Conservation (phyloP, 2,329 filamentous ascomycete genomes). For the Plenodomus lindquistii region DNA sequence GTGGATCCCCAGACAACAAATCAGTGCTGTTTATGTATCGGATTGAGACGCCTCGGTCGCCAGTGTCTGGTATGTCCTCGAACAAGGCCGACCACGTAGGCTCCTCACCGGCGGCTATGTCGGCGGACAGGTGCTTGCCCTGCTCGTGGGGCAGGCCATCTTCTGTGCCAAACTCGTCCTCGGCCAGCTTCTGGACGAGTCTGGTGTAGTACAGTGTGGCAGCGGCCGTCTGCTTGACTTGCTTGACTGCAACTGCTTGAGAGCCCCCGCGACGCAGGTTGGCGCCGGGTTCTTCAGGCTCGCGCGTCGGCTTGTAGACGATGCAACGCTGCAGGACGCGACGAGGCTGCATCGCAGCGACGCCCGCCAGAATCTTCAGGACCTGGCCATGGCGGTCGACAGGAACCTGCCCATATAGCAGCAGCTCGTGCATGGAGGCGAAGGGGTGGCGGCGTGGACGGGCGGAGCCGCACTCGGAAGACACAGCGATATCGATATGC, state of each 20-base stretch:
- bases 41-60: slow-evolving; percentile 57
- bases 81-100: slow-evolving; percentile 46
- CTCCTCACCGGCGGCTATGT: slow-evolving; percentile 27
- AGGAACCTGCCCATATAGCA: slow-evolving; percentile 64
- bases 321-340: slow-evolving; percentile 59
- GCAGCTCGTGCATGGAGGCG: slow-evolving; percentile 62
- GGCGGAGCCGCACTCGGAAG: slow-evolving; percentile 18
- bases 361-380: slow-evolving; percentile 63
- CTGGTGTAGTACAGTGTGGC: slow-evolving; percentile 60
- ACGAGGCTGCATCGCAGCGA: slow-evolving; percentile 64
- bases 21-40: slow-evolving; percentile 56
- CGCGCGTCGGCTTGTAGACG: slow-evolving; percentile 60
- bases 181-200: slow-evolving; percentile 49
- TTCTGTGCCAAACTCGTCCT: slow-evolving; percentile 40
- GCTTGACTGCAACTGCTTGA: slow-evolving; percentile 38
- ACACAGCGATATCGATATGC: slow-evolving; percentile 23
- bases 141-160: slow-evolving; percentile 10
- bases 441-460: slow-evolving; percentile 3
- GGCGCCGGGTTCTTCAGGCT: slow-evolving; percentile 47
- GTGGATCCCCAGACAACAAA: slow-evolving; percentile 55
- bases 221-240: slow-evolving; percentile 39
- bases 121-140: slow-evolving; percentile 21
- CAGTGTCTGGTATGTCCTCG: slow-evolving; percentile 52
- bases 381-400: slow-evolving; percentile 62
- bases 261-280: slow-evolving; percentile 43